phyloP scores from a whole-genome alignment of 495 filamentous ascomycete species.

The Neurospora tetraspora region DNA sequence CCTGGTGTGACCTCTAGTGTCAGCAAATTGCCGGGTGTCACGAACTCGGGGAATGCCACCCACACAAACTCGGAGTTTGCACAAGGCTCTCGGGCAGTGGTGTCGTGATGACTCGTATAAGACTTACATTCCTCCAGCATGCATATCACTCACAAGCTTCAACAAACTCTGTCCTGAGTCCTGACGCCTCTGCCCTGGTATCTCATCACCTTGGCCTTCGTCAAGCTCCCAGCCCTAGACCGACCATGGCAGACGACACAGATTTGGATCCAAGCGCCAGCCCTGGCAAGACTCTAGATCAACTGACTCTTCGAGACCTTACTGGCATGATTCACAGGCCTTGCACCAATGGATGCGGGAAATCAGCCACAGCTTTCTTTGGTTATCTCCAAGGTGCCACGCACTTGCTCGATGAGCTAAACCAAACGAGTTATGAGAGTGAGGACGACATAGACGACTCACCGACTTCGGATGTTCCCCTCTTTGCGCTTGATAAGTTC shows the following conservation, averaged over 20 bases:
- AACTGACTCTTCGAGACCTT: background rate
- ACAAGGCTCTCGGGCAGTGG: background rate
- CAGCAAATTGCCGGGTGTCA: background rate
- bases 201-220: background rate
- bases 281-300: too few relatives aligned
- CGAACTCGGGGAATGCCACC: background rate
- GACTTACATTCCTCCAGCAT: background rate
- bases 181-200: too few relatives aligned
- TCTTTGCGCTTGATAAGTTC: background rate
- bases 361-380: background rate
- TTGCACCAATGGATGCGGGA: background rate
- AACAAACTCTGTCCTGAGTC: background rate
- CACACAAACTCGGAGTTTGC: background rate
- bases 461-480: background rate
- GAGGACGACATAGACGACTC: background rate
- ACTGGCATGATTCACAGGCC: background rate
- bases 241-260: background rate
- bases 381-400: background rate
- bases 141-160: too few relatives aligned
- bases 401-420: too few relatives aligned
- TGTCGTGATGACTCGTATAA: background rate
- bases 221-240: background rate
- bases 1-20: background rate
- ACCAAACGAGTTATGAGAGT: too few relatives aligned
- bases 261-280: background rate